Conservation (phyloP, 169 alveolate species). For the Besnoitia besnoiti region DNA sequence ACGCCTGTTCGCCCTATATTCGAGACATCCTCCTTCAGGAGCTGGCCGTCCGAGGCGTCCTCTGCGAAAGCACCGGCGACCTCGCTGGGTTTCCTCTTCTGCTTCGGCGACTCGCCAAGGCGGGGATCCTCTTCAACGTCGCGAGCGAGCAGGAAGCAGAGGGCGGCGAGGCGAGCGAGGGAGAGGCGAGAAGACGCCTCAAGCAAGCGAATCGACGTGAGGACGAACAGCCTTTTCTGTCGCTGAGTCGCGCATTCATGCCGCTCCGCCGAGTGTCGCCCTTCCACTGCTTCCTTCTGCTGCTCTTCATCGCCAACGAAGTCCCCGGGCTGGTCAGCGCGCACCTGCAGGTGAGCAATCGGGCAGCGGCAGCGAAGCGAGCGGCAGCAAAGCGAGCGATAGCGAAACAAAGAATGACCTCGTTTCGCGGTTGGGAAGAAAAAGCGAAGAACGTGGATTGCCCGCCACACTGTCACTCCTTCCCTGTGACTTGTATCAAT, state of each 20-base stretch:
- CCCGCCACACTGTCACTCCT: too few relatives aligned
- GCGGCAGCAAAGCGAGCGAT: too few relatives aligned
- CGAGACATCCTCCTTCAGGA: constrained; percentile 68
- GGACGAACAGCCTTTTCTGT: constrained; percentile 41
- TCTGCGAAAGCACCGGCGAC: constrained; percentile 58
- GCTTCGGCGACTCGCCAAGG: constrained; percentile 69
- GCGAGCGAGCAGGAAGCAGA: background rate
- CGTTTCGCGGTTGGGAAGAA: too few relatives aligned
- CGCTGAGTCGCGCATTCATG: constrained; percentile 55
- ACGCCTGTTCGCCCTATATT: constrained; percentile 41
- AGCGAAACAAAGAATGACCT: too few relatives aligned
- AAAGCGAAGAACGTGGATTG: too few relatives aligned
- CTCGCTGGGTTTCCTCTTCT: constrained; percentile 58
- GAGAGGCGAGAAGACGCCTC: background rate
- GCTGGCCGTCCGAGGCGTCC: constrained; percentile 73
- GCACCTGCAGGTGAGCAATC: constrained; percentile 12
- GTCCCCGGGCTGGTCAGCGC: constrained; percentile 41
- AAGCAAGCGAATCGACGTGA: too few relatives aligned
- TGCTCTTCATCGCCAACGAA: constrained; percentile 68
- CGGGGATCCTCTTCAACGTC: constrained; percentile 66
- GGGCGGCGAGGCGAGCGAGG: background rate
- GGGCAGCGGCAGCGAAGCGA: too few relatives aligned
- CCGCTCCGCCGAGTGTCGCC: constrained; percentile 69
- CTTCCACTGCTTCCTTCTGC: constrained; percentile 70
- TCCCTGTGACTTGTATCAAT: too few relatives aligned